Conservation (phyloP, 148 eudicot species). For the Persicaria tinctoria region DNA sequence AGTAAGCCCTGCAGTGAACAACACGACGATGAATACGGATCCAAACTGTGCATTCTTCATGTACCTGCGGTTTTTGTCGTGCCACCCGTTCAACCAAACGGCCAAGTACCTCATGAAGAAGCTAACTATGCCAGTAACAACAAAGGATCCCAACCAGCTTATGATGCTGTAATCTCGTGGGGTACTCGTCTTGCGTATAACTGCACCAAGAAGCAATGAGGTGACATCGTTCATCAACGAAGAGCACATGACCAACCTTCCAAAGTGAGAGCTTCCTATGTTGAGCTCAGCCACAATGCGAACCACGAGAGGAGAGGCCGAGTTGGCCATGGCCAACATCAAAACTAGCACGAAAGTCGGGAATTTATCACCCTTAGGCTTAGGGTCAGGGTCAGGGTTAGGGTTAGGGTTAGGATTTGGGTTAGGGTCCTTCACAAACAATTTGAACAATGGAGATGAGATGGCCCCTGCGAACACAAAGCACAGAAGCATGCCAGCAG, state of each 20-base stretch:
- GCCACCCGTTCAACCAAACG: conserved; percentile 50
- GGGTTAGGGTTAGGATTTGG: background rate
- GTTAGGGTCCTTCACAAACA: conserved; percentile 5
- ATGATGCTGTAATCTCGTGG: conserved; percentile 16
- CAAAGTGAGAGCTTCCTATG: conserved; percentile 61
- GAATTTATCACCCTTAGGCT: conserved; percentile 9
- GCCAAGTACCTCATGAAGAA: conserved; percentile 45
- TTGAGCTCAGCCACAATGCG: conserved; percentile 67
- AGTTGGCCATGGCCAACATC: conserved; percentile 44
- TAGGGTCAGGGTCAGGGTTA: background rate
- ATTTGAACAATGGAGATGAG: conserved; percentile 29
- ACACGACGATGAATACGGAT: conserved; percentile 46
- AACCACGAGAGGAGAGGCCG: conserved; percentile 64
- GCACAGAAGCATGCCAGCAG: conserved; percentile 40
- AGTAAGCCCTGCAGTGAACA: conserved; percentile 50
- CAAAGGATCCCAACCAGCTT: conserved; percentile 33
- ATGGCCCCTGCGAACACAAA: conserved; percentile 48
- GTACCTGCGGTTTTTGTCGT: conserved; percentile 40
- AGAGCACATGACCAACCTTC: conserved; percentile 62
- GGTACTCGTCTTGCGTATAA: conserved; percentile 25
- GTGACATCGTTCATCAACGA: conserved; percentile 45
- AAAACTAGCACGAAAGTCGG: conserved; percentile 28
- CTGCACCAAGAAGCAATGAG: conserved; percentile 31
- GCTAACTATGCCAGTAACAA: conserved; percentile 38
- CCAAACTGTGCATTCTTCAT: conserved; percentile 55